Evolutionary conservation across 1,139 yeast species (phyloP), one percentile per base, ranked within the genome.

Genomic region (Zhuliangozyma blackwelliae): DNA sequence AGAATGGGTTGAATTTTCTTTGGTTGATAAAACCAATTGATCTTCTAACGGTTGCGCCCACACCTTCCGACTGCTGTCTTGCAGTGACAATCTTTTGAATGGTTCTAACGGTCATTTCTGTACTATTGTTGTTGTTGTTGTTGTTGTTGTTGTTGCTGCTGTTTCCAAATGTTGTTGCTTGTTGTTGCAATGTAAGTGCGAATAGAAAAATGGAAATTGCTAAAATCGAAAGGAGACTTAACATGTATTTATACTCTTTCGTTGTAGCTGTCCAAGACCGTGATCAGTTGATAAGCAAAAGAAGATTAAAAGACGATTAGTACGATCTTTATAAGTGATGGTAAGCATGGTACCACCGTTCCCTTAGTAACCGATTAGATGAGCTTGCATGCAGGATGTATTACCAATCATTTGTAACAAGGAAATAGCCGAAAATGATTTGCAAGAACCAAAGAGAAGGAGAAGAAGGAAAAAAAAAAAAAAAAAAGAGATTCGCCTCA

Each of bases 31-130:
- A 73, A 16, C 96, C 96, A 45, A 88, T 79, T 7, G 95, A 79
- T 49, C 96, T 72, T 52, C 95, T 72, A 10, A 88, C 96, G 28
- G 72, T 63, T 28, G 96, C 96, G 11, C 96, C 96, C 28, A 72
- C 92, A 45, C 96, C 96, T 63, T 88, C 96, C 12, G 83, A 69
- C 57, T 84, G 90, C 52, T 86, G 89, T 36, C 75, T 53, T 25
- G 94, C 92, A 41, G 75, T 63, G 46, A 86, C 71, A 33, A 75
- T 66, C 53, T 77, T 79, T 31, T 72, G 59, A 43, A 87, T 72
- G 9, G 82, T 61, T 69, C 92, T 74, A 20, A 51, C 37, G 26
- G 39, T 16, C 37, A 40, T 35, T 19, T 32, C 25, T 21, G 23
- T 29, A 29, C 22, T 29, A 7, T 21, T 21, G 7, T 5, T 7